Evolutionary conservation across 2,329 filamentous ascomycete species (phyloP), one percentile per base, ranked within the genome.

Genomic region (Trichoderma koningiopsis): DNA sequence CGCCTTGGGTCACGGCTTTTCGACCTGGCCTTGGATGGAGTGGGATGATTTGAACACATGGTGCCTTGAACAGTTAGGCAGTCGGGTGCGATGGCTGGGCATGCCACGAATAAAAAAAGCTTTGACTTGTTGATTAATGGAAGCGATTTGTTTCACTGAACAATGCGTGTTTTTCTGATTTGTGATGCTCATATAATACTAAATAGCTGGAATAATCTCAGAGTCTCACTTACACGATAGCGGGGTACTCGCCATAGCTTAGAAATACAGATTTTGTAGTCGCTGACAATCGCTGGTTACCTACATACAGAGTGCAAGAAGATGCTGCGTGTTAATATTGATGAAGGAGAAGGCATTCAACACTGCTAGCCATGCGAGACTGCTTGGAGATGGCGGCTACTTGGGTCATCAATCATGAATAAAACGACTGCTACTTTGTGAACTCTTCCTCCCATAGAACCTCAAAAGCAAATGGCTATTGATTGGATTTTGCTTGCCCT

Each of bases 91-190:
- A 65, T 66, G 59, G 37, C 27, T 56, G 60, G 56, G 35, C 35
- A 52, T 62, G 65, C 53, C 57, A 62, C 33, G 61, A 69, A 63
- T 69, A 52, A 55, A 69, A 55, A 52, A 63, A 59, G 53, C 47
- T 60, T 93, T 89, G 90, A 86, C 86, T 1, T 49, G 77, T 78
- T 8, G 5, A 89, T 90, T 0, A 78, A 82, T 0, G 81, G 88
- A 0, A 89, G 89, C 0, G 89, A 92, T 40, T 33, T 24, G 57
- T 43, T 43, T 60, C 57, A 27, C 14, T 13, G 19, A 31, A 31
- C 22, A 29, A 8, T 19, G 55, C 29, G 29, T 5, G 4, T 35
- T 49, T 19, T 49, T 49, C 47, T 22, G 47, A 49, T 49, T 49
- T 49, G 47, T 49, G 47, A 49, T 49, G 47, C n/a, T 49, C n/a